These are phyloP conservation scores for Amanita pseudoporphyria DNA, from an alignment of 768 basidiomycete genomes.

Conservation along the genomic window DNA sequence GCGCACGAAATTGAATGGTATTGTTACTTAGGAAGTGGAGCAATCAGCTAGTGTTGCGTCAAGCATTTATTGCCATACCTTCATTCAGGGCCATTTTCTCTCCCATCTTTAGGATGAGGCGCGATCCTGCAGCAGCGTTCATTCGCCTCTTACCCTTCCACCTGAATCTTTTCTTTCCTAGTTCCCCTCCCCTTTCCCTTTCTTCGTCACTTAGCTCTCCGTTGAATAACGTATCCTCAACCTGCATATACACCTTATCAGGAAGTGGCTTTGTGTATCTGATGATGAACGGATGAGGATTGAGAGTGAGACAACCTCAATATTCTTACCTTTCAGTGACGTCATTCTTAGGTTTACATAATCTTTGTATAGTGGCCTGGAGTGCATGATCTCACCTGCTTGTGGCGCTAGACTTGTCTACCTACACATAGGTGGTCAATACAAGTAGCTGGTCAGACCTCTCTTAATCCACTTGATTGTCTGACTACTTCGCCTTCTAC, in stretches of 20 bases:
- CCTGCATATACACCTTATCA: background rate
- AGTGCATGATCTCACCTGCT: background rate
- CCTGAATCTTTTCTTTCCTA: background rate
- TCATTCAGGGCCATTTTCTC: background rate
- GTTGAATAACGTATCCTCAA: background rate
- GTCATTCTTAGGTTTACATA: background rate
- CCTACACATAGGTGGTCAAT: background rate
- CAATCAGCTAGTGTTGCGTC: background rate
- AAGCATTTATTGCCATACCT: background rate
- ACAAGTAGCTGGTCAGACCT: background rate
- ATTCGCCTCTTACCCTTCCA: background rate
- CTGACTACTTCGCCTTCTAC: background rate
- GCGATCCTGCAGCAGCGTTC: background rate
- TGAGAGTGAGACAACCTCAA: background rate
- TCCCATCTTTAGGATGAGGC: background rate
- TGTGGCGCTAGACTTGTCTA: background rate
- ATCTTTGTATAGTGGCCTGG: background rate
- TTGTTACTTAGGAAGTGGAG: background rate
- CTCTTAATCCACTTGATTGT: background rate
- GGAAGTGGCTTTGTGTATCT: background rate
- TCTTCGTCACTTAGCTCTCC: background rate
- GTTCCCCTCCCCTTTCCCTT: background rate
- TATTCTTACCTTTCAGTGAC: background rate
- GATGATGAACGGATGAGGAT: background rate
- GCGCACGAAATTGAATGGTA: background rate